phyloP scores from a whole-genome alignment of 73 alveolate genomes.

The Symbiodinium pilosum region DNA sequence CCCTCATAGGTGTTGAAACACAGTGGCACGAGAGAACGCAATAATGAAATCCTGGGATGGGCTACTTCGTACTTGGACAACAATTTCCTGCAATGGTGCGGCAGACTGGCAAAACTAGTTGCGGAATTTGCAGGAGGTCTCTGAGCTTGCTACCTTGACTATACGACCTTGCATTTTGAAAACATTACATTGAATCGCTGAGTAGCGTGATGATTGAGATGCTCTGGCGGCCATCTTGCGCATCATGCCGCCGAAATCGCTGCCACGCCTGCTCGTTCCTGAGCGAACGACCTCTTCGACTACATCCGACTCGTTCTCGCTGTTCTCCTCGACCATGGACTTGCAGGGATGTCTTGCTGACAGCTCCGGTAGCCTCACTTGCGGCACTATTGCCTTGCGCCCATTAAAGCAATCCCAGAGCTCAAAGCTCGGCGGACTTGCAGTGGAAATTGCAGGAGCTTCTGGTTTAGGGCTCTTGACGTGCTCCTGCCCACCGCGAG shows the following conservation, averaged over 20 bases:
- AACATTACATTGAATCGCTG: no score
- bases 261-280: background rate
- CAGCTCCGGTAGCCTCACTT: background rate
- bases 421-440: background rate
- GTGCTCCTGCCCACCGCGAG: background rate
- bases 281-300: background rate
- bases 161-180: no score
- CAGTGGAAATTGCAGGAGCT: background rate
- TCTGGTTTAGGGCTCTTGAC: background rate
- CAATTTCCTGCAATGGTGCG: no score
- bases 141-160: no score
- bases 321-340: background rate
- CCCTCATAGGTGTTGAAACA: no score
- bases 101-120: no score
- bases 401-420: conserved; percentile 10
- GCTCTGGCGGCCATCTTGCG: background rate
- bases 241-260: background rate
- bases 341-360: background rate
- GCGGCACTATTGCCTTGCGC: background rate
- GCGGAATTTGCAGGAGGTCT: no score
- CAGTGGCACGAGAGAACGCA: no score
- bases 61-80: no score
- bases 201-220: background rate
- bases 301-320: background rate
- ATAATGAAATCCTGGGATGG: no score